These are phyloP conservation scores for Bacidia rubella DNA, from an alignment of 495 filamentous ascomycete genomes.

Conservation along the genomic window DNA sequence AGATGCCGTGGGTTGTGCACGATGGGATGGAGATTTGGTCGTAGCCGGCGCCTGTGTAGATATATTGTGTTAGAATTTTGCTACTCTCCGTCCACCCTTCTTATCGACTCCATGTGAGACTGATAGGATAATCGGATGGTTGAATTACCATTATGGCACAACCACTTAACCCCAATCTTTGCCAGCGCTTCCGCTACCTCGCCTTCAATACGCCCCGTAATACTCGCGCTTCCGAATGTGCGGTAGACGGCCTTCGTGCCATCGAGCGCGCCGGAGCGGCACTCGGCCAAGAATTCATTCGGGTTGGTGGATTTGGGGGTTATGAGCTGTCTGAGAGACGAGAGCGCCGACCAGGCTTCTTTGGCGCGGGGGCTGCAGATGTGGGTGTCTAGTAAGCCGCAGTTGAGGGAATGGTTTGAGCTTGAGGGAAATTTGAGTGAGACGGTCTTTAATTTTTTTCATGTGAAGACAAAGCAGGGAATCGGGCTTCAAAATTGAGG, in stretches of 20 bases:
- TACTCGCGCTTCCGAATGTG: constrained; percentile 51
- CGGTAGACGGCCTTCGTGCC: constrained; percentile 59
- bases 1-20: constrained; percentile 50
- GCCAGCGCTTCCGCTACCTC: constrained; percentile 52
- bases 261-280: constrained; percentile 51
- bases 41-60: constrained; percentile 52
- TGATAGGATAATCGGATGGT: no score
- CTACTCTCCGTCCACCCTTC: no score
- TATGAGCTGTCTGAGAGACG: constrained; percentile 36
- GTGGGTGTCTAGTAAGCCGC: neutral
- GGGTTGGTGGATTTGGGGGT: constrained; percentile 39
- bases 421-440: no score
- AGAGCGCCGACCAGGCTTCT: constrained; percentile 36
- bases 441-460: no score
- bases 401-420: constrained; percentile 3
- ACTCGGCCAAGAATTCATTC: constrained; percentile 60
- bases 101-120: no score
- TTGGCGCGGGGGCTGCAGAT: constrained; percentile 24
- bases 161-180: constrained; percentile 32
- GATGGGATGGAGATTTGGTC: constrained; percentile 63
- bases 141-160: constrained; percentile 41
- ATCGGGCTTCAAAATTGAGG: no score
- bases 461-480: no score
- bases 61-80: no score
- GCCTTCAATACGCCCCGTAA: constrained; percentile 57